Conservation (phyloP, 108 stramenopile genomes). For the Fistulifera pelliculosa region DNA sequence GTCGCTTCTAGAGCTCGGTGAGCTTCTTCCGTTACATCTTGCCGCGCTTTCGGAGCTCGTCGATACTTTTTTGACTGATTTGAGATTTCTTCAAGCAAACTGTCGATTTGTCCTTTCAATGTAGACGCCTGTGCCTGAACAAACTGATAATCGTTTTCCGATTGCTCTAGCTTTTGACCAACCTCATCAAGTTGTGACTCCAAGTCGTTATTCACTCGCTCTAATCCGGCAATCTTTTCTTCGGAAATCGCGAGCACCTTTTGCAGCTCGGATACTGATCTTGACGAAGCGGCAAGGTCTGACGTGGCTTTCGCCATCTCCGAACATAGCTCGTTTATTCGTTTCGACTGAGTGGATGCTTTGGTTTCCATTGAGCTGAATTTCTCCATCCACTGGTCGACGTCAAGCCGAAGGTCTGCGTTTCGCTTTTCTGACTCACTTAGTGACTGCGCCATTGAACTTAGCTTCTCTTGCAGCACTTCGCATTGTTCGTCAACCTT, state of each 20-base stretch:
- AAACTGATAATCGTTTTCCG: not conserved
- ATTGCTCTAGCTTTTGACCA: conserved; percentile 2
- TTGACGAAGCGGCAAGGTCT: not conserved
- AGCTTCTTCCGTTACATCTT: conserved; percentile 16
- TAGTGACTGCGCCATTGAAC: not conserved
- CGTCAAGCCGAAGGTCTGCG: not conserved
- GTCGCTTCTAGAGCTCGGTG: conserved; percentile 21
- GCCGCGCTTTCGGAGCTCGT: conserved; percentile 13
- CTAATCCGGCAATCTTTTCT: conserved; percentile 1
- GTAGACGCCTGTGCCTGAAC: too few species aligned
- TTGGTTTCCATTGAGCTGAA: not conserved
- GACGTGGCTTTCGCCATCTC: conserved; percentile 10
- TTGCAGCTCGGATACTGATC: not conserved
- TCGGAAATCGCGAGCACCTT: not conserved
- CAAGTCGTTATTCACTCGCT: conserved; percentile 3
- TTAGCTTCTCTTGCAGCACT: not conserved
- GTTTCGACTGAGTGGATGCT: not conserved
- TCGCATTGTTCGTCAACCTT: not conserved
- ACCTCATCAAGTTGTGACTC: conserved; percentile 12
- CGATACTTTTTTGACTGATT: conserved; percentile 4
- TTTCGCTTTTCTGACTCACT: conserved; percentile 3
- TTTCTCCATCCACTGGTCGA: conserved; percentile 10
- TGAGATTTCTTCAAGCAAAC: conserved; percentile 1
- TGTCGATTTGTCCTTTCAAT: not conserved
- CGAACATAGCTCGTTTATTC: conserved; percentile 13